Evolutionary conservation across 179 eudicot genomes (phyloP).

Genomic region (Silene noctiflora): DNA sequence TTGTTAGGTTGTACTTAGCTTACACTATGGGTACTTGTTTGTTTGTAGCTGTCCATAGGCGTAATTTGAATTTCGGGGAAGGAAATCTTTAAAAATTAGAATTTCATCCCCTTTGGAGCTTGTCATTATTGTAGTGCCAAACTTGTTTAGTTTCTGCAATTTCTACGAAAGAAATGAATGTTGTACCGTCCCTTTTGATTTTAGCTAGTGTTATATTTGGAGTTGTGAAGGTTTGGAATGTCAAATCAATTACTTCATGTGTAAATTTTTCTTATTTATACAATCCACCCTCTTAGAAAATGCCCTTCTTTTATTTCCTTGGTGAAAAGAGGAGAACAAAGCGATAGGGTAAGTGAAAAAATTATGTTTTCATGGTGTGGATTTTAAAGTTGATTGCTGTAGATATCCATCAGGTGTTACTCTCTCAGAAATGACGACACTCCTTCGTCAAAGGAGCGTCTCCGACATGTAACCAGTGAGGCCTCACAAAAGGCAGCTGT

Average conservation of each 20-base stretch:
- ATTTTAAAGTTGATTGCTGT: neutral
- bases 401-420: neutral
- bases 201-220: too few species aligned
- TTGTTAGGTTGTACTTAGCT: too few species aligned
- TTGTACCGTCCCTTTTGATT: too few species aligned
- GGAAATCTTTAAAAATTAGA: too few species aligned
- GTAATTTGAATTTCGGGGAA: too few species aligned
- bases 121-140: too few species aligned
- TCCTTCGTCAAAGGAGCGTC: neutral
- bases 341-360: neutral
- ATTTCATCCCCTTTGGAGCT: too few species aligned
- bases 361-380: neutral
- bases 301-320: neutral
- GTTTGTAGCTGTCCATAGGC: too few species aligned
- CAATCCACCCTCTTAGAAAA: neutral
- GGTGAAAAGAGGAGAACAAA: neutral
- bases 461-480: neutral
- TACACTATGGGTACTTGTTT: too few species aligned
- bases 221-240: neutral
- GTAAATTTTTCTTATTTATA: neutral
- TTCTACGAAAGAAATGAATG: too few species aligned
- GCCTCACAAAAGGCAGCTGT: neutral
- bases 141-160: too few species aligned
- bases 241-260: slow-evolving; percentile 4
- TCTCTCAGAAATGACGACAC: neutral